A percentile compares a stretch with the other conserved stretches of the same genome.
Conservation (phyloP, 805 yeast species). For the Candida ficus region DNA sequence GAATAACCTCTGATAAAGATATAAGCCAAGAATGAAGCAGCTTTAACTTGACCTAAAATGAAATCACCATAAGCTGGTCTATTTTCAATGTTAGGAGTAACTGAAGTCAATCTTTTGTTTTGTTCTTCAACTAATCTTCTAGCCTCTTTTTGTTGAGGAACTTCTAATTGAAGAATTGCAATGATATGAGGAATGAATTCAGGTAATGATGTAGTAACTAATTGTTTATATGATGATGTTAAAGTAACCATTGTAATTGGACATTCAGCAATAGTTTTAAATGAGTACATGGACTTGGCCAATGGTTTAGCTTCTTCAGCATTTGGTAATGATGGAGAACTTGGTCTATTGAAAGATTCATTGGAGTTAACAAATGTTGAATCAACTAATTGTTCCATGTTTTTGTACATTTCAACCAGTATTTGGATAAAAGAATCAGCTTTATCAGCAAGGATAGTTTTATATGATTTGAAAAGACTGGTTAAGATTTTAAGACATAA, state of each 20-base stretch:
- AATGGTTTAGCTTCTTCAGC: constrained; percentile 44
- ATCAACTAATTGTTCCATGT: constrained; percentile 69
- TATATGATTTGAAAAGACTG: constrained; percentile 79
- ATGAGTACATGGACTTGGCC: constrained; percentile 68
- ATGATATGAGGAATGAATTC: constrained; percentile 78
- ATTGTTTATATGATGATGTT: constrained; percentile 77
- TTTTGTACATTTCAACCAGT: constrained; percentile 70
- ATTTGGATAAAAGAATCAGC: constrained; percentile 77
- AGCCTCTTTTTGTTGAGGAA: constrained; percentile 71
- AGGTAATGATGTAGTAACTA: constrained; percentile 68
- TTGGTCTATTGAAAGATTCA: constrained; percentile 30
- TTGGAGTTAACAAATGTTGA: constrained; percentile 50
- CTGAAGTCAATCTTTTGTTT: constrained; percentile 59
- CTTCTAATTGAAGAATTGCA: constrained; percentile 68
- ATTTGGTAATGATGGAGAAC: constrained; percentile 35
- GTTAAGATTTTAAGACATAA: constrained; percentile 85
- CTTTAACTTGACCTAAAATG: constrained; percentile 89
- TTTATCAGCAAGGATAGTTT: constrained; percentile 55
- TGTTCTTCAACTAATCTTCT: constrained; percentile 50
- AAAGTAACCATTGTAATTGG: constrained; percentile 95
- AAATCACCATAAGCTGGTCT: constrained; percentile 83
- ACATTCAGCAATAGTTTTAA: constrained; percentile 91
- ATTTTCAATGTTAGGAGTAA: constrained; percentile 70
- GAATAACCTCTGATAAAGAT: constrained; percentile 83
- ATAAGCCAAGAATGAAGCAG: constrained; percentile 91